These are phyloP conservation scores for Monosporozyma unispora DNA, from an alignment of 805 yeast species.

Conservation along the genomic window DNA sequence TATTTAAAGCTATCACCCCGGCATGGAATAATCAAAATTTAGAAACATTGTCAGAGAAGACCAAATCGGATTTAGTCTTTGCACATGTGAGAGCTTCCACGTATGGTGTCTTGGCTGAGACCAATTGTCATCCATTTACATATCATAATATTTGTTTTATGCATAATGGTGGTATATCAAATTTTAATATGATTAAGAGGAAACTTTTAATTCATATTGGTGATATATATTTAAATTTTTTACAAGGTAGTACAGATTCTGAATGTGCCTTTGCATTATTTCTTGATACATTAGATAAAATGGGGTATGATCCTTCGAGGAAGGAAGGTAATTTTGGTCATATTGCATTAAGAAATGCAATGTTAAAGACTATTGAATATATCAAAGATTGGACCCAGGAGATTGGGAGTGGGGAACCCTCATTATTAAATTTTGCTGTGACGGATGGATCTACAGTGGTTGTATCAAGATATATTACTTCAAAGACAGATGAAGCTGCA, in stretches of 20 bases:
- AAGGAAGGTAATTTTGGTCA: conserved; percentile 44
- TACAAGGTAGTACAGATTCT: conserved; percentile 93
- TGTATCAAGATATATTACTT: conserved; percentile 80
- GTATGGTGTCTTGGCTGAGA: conserved; percentile 86
- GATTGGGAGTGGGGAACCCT: conserved; percentile 59
- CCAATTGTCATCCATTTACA: conserved; percentile 94
- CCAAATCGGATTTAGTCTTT: conserved; percentile 74
- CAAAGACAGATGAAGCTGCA: conserved; percentile 90
- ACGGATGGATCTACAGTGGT: conserved; percentile 87
- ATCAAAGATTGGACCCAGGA: conserved; percentile 75
- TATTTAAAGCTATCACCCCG: conserved; percentile 92
- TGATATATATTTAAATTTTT: conserved; percentile 67
- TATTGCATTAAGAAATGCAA: conserved; percentile 52
- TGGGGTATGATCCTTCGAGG: conserved; percentile 64
- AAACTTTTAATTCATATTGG: conserved; percentile 59
- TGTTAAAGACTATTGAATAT: conserved; percentile 61
- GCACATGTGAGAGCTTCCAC: conserved; percentile 97
- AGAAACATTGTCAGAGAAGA: conserved; percentile 77
- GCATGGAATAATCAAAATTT: conserved; percentile 95
- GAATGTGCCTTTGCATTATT: conserved; percentile 91
- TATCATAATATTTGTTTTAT: conserved; percentile 84
- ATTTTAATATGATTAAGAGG: conserved; percentile 66
- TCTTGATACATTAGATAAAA: conserved; percentile 60
- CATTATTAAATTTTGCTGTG: conserved; percentile 84
- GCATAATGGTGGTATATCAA: conserved; percentile 91